Evolutionary conservation across 129 eudicot genomes (phyloP).

Genomic region (Helichrysum umbraculigerum): DNA sequence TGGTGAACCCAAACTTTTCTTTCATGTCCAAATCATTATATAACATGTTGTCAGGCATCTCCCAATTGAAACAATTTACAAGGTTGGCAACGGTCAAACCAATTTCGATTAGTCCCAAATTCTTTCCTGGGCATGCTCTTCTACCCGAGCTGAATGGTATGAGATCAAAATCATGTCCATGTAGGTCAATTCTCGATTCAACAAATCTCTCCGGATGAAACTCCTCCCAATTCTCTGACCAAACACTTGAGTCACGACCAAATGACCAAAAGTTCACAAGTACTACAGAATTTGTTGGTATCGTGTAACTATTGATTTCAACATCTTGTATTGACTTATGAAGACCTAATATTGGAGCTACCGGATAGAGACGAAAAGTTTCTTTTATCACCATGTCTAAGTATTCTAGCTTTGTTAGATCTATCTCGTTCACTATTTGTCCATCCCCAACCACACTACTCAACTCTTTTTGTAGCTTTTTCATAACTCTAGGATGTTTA

Average conservation of each 20-base stretch:
- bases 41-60: not conserved
- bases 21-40: not conserved
- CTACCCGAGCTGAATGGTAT: not conserved
- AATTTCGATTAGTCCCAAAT: not conserved
- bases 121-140: not conserved
- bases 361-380: constrained; percentile 33
- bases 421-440: constrained; percentile 28
- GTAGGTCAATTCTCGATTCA: not conserved
- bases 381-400: constrained; percentile 41
- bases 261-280: not conserved
- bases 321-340: not conserved
- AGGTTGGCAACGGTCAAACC: not conserved
- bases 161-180: not conserved
- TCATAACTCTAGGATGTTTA: constrained; percentile 34
- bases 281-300: not conserved
- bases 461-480: constrained; percentile 35
- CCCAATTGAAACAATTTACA: not conserved
- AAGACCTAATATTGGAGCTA: constrained; percentile 11
- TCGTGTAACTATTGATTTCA: not conserved
- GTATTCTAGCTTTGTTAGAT: constrained; percentile 27
- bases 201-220: not conserved
- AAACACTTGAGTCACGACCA: not conserved
- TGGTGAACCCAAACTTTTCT: not conserved
- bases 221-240: not conserved
- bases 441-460: constrained; percentile 29